These are phyloP conservation scores for Didymella segeticola DNA, from an alignment of 2,329 filamentous ascomycete genomes.

Conservation along the genomic window DNA sequence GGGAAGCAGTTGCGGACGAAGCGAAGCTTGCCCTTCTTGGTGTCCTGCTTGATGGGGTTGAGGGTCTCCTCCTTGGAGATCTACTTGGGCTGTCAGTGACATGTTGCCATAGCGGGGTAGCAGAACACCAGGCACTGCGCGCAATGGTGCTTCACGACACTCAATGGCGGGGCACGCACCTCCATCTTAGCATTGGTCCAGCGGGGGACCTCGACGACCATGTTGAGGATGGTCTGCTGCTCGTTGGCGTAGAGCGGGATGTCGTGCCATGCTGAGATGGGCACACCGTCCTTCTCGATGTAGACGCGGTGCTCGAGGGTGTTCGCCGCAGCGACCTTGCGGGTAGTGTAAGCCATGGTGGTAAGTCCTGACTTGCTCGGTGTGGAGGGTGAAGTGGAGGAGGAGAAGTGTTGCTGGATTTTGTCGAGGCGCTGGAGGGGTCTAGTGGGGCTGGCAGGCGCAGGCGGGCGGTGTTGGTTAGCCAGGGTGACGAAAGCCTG, in stretches of 20 bases:
- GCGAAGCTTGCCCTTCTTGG: slow-evolving; percentile 99
- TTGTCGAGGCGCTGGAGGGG: slow-evolving; percentile 47
- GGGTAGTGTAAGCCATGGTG: slow-evolving; percentile 73
- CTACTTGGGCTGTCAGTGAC: slow-evolving; percentile 57
- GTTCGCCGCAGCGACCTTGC: slow-evolving; percentile 89
- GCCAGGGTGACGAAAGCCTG: slow-evolving; percentile 50
- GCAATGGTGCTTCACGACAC: background rate
- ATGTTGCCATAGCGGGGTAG: slow-evolving; percentile 21
- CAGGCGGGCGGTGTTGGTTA: slow-evolving; percentile 42
- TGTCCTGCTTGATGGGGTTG: slow-evolving; percentile 99
- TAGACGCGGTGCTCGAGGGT: slow-evolving; percentile 97
- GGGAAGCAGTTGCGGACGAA: slow-evolving; percentile 99
- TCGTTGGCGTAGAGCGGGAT: slow-evolving; percentile 97
- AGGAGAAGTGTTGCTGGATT: slow-evolving; percentile 52
- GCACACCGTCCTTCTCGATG: slow-evolving; percentile 96
- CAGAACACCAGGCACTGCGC: slow-evolving; percentile 1
- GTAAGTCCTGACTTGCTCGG: slow-evolving; percentile 28
- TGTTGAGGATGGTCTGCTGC: slow-evolving; percentile 96
- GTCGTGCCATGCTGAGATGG: slow-evolving; percentile 96
- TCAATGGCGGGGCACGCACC: slow-evolving; percentile 63
- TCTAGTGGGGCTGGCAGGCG: slow-evolving; percentile 48
- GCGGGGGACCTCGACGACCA: slow-evolving; percentile 98
- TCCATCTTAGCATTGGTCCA: slow-evolving; percentile 99
- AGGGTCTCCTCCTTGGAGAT: slow-evolving; percentile 98
- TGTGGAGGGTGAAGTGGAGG: slow-evolving; percentile 28